Percentiles rank a stretch among this genome's conserved stretches.
These are phyloP conservation scores for Orbilia brochopaga DNA, from an alignment of 2,329 filamentous ascomycete species.

Conservation along the genomic window DNA sequence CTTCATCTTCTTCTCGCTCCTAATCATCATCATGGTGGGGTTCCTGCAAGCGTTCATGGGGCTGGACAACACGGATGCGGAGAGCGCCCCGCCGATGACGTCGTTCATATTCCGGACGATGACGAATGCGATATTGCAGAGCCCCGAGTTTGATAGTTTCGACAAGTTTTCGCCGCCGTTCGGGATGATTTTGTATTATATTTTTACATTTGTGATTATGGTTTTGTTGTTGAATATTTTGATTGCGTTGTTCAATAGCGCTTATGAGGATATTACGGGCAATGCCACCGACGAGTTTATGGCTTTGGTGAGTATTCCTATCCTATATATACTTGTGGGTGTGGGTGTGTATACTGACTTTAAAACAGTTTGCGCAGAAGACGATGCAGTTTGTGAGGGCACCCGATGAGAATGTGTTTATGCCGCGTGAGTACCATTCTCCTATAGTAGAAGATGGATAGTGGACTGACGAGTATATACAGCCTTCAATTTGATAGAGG, in stretches of 20 bases:
- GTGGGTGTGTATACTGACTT: neutral
- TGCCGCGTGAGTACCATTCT: constrained; percentile 66
- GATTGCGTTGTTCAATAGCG: constrained; percentile 95
- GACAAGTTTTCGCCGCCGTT: constrained; percentile 91
- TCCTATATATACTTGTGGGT: constrained; percentile 7
- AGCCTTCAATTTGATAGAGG: constrained; percentile 89
- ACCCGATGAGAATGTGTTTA: constrained; percentile 97
- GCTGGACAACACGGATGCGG: constrained; percentile 70
- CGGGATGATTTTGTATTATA: constrained; percentile 92
- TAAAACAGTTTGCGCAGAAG: constrained; percentile 74
- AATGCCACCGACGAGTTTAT: constrained; percentile 95
- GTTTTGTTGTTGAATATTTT: constrained; percentile 86
- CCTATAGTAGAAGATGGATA: constrained; percentile 1
- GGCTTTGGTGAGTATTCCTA: constrained; percentile 67
- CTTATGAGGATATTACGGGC: constrained; percentile 91
- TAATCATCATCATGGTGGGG: constrained; percentile 79
- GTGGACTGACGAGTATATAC: constrained; percentile 11
- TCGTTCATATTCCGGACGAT: constrained; percentile 79
- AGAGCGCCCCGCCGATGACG: constrained; percentile 67
- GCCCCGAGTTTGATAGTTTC: constrained; percentile 85
- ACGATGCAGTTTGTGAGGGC: constrained; percentile 97
- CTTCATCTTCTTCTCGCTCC: constrained; percentile 78
- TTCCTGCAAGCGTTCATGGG: constrained; percentile 96
- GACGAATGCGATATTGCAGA: constrained; percentile 89
- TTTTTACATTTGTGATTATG: constrained; percentile 97